phyloP scores from a whole-genome alignment of 441 rosid species.

The Gossypium aridum region DNA sequence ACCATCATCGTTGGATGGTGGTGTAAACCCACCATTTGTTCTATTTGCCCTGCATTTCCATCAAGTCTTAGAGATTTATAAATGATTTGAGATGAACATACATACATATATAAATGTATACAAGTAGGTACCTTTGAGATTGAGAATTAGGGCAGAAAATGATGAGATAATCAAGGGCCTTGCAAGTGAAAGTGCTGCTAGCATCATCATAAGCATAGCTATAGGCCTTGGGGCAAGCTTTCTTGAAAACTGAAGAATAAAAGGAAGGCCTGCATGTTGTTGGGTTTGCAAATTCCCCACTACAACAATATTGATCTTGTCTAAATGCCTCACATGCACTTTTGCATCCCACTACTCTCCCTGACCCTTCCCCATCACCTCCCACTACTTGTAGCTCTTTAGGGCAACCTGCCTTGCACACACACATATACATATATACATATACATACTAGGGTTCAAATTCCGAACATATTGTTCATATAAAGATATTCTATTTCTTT shows the following conservation, averaged over 20 bases:
- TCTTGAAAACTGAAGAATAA: conserved; percentile 57
- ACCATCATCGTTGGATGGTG: conserved; percentile 4
- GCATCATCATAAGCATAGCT: conserved; percentile 64
- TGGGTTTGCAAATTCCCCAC: conserved; percentile 67
- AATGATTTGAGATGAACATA: background rate
- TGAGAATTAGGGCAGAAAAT: conserved; percentile 48
- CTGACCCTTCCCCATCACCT: conserved; percentile 25
- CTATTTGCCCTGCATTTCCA: conserved; percentile 23
- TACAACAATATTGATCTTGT: conserved; percentile 60
- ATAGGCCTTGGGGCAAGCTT: conserved; percentile 67
- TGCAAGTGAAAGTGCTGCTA: conserved; percentile 70
- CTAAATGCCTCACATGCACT: conserved; percentile 72
- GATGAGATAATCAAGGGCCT: conserved; percentile 52
- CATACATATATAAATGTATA: background rate
- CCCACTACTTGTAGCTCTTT: conserved; percentile 76
- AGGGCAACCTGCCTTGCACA: conserved; percentile 38
- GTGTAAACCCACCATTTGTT: conserved; percentile 17
- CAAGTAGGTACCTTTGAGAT: conserved; percentile 28
- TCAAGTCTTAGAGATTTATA: background rate
- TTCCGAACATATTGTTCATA: background rate
- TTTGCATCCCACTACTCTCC: conserved; percentile 53
- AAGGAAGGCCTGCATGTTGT: conserved; percentile 52
- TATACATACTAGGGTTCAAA: background rate
- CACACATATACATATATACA: background rate
- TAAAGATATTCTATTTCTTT: no score